Percentiles rank a stretch among this genome's conserved stretches.
phyloP scores from a whole-genome alignment of 2,329 filamentous ascomycete genomes.

The Didymella arachidicola region DNA sequence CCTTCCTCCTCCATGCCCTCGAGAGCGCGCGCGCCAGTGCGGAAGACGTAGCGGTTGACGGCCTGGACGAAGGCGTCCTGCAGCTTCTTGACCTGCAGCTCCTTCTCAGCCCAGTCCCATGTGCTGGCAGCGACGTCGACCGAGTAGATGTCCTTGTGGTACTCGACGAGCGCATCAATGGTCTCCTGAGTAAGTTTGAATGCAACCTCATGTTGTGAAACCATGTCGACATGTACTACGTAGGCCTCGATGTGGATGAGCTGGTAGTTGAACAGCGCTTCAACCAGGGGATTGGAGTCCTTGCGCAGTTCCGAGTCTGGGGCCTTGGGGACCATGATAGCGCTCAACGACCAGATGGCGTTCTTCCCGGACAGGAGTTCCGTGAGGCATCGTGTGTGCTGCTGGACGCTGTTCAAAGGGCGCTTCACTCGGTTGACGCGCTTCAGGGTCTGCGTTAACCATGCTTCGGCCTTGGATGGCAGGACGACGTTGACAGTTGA shows the following conservation, averaged over 20 bases:
- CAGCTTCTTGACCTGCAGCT: constrained; percentile 93
- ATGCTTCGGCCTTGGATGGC: constrained; percentile 89
- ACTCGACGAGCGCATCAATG: constrained; percentile 91
- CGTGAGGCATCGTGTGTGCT: constrained; percentile 94
- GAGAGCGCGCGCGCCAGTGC: constrained; percentile 84
- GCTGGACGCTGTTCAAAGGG: constrained; percentile 93
- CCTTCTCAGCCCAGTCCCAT: constrained; percentile 96
- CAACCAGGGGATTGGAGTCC: constrained; percentile 81
- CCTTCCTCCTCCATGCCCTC: constrained; percentile 98
- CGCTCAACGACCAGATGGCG: constrained; percentile 94
- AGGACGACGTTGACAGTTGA: constrained; percentile 95
- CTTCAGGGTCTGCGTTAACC: constrained; percentile 96
- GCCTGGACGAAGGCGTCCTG: constrained; percentile 97
- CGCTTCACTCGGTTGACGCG: constrained; percentile 96
- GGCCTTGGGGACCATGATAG: constrained; percentile 89
- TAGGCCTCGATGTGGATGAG: constrained; percentile 95
- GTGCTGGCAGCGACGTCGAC: constrained; percentile 87
- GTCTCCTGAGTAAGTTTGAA: constrained; percentile 97
- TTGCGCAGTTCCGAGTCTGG: constrained; percentile 84
- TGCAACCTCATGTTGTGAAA: constrained; percentile 94
- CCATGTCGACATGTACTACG: constrained; percentile 99
- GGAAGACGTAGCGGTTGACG: constrained; percentile 96
- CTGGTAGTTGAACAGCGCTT: constrained; percentile 91
- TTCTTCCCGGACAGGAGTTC: constrained; percentile 89
- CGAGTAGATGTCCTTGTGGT: constrained; percentile 95